phyloP scores from a whole-genome alignment of 345 rosid genomes.

The Aquilaria yunnanensis region DNA sequence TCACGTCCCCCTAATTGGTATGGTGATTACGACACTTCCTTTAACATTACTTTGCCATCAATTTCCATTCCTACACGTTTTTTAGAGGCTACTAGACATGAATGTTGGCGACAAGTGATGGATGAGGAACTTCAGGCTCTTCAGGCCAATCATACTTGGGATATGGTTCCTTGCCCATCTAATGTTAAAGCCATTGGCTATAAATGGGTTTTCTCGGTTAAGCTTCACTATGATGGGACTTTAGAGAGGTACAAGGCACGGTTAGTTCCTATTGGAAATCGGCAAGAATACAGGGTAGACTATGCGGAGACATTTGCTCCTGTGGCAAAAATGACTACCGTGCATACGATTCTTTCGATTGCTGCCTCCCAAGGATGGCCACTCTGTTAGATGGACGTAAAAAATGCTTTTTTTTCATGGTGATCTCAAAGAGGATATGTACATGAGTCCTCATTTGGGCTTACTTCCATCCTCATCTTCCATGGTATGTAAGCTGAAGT shows the following conservation, averaged over 20 bases:
- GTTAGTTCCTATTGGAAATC: not conserved
- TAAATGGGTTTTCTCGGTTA: slow-evolving; percentile 2
- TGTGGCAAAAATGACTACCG: slow-evolving; percentile 2
- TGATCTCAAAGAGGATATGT: not conserved
- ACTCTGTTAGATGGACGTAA: not conserved
- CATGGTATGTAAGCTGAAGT: not conserved
- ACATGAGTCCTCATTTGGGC: not conserved
- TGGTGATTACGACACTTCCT: not conserved
- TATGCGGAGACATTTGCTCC: slow-evolving; percentile 10
- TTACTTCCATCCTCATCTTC: not conserved
- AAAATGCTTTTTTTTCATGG: slow-evolving; percentile 3
- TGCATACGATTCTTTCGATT: not conserved
- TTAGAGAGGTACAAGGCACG: not conserved
- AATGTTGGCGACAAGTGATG: not conserved
- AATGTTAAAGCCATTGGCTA: not conserved
- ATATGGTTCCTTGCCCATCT: slow-evolving; percentile 1
- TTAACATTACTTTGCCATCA: not conserved
- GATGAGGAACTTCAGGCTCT: slow-evolving; percentile 6
- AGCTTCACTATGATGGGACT: not conserved
- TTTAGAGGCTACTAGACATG: not conserved
- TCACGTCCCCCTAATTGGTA: not conserved
- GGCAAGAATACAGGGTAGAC: not conserved
- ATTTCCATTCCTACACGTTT: not conserved
- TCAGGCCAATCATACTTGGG: not conserved
- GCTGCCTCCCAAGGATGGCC: not conserved